Evolutionary conservation across 768 basidiomycete species (phyloP), one percentile per base, ranked within the genome.

Genomic region (Lentinula raphanica): DNA sequence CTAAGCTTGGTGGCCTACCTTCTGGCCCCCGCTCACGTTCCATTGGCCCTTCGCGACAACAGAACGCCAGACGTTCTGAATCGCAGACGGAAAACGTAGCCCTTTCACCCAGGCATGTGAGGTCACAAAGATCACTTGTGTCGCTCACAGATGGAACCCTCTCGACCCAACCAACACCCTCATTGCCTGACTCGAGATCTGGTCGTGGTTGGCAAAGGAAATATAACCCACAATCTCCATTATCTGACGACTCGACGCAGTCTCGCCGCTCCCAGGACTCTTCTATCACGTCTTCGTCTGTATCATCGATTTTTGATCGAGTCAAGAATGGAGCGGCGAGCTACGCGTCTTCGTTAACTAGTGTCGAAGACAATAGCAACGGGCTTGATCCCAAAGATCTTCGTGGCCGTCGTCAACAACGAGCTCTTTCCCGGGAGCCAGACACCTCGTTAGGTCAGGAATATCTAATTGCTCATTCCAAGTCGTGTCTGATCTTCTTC

Each of bases 261-360:
- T 54, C 58, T 42, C 66, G 63, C 53, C 46, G 53, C 7, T 62
- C 66, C 38, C 60, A 65, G n/a, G 66, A 66, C 42, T 62, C 68
- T 23, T 58, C 63, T 39, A 67, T 72, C 13, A 65, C 68, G 9
- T 58, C 65, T n/a, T 70, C 70, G 0, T 66, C 70, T 5, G 64
- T 62, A 36, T 74, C 72, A 2, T 71, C 76, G 6, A 66, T 76
- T n/a, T 69, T 75, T 55, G 71, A 73, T 35, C 66, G 76, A 54
- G 69, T 73, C 63, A 72, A 68, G 49, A 62, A 58, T 17, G 67
- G 62, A 6, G 42, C 66, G 3, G 70, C 56, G 15, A 57, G 72
- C 35, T 70, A 74, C 59, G 58, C 67, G 9, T 79, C 79, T 5
- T 77, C 78, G 2, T 69, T 71, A 40, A 78, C 77, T 31, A 79